Evolutionary conservation across 2,329 filamentous ascomycete species (phyloP).

Genomic region (Pseudogymnoascus sp.): DNA sequence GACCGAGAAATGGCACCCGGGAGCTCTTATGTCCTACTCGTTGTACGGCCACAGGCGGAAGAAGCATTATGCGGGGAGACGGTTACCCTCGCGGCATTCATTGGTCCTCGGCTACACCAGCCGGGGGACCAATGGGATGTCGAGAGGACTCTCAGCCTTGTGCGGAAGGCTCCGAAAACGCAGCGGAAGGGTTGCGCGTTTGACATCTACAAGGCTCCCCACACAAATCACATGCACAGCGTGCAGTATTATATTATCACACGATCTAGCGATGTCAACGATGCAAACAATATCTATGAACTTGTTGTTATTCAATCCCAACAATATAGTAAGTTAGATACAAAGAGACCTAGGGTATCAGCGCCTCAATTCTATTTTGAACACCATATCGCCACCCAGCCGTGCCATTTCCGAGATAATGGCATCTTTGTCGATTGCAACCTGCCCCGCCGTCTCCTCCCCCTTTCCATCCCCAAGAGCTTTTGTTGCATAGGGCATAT

Average conservation of each 20-base stretch:
- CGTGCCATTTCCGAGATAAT: slow-evolving; percentile 67
- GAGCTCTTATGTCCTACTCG: neutral
- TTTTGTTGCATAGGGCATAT: slow-evolving; percentile 59
- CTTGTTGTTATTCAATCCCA: slow-evolving; percentile 4
- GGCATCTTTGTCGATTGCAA: slow-evolving; percentile 57
- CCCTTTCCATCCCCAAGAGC: slow-evolving; percentile 34
- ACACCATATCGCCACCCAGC: slow-evolving; percentile 58
- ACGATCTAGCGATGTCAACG: neutral
- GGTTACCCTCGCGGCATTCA: neutral
- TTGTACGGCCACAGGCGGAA: neutral
- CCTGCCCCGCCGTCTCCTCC: slow-evolving; percentile 35
- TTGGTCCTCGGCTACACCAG: neutral
- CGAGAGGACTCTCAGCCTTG: neutral
- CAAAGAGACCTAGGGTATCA: slow-evolving; percentile 8
- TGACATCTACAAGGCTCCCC: neutral
- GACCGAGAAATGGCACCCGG: neutral
- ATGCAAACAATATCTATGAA: neutral
- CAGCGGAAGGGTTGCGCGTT: neutral
- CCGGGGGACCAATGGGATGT: neutral
- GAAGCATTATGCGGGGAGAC: slow-evolving; percentile 1
- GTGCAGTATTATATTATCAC: neutral
- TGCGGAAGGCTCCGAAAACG: slow-evolving; percentile 2
- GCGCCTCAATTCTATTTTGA: slow-evolving; percentile 47
- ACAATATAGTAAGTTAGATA: neutral
- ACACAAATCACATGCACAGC: neutral